These are phyloP conservation scores for Pseudozyma hubeiensis DNA, from an alignment of 1,284 basidiomycete species.

Conservation along the genomic window DNA sequence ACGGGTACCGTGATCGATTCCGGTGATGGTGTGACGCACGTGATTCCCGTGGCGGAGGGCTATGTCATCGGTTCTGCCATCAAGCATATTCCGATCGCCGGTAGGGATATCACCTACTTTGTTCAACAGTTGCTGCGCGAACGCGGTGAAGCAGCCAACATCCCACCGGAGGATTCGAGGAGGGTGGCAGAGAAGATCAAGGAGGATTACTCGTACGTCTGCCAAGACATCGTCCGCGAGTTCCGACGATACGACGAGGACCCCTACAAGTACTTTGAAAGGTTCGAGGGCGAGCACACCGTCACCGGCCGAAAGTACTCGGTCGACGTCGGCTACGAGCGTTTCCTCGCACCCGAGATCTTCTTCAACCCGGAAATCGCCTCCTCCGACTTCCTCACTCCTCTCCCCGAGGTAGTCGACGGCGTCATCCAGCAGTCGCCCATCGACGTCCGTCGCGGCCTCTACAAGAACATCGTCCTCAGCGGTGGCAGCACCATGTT, in stretches of 20 bases:
- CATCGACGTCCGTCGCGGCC: slow-evolving; percentile 90
- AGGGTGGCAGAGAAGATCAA: slow-evolving; percentile 93
- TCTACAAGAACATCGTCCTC: slow-evolving; percentile 97
- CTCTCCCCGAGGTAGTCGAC: slow-evolving; percentile 95
- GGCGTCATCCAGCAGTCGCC: slow-evolving; percentile 94
- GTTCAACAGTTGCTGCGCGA: slow-evolving; percentile 96
- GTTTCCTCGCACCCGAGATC: slow-evolving; percentile 98
- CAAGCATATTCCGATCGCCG: slow-evolving; percentile 98
- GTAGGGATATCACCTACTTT: slow-evolving; percentile 96
- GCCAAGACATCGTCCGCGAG: slow-evolving; percentile 99
- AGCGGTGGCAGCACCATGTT: slow-evolving; percentile 98
- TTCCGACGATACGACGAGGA: slow-evolving; percentile 98
- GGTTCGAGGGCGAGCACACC: slow-evolving; percentile 91
- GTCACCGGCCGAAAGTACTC: slow-evolving; percentile 92
- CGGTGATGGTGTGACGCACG: slow-evolving; percentile 98
- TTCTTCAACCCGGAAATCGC: slow-evolving; percentile 99
- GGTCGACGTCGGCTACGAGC: slow-evolving; percentile 96
- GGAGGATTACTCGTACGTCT: slow-evolving; percentile 96
- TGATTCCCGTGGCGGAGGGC: slow-evolving; percentile 93
- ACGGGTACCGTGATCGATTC: slow-evolving; percentile 99
- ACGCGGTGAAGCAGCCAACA: slow-evolving; percentile 87
- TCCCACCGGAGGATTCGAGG: slow-evolving; percentile 96
- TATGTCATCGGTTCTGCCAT: slow-evolving; percentile 99
- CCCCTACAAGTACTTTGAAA: slow-evolving; percentile 94
- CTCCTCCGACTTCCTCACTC: slow-evolving; percentile 97